Base-by-base conservation (phyloP, 2,329 filamentous ascomycete genomes). In the Trichothecium sympodiale region DNA sequence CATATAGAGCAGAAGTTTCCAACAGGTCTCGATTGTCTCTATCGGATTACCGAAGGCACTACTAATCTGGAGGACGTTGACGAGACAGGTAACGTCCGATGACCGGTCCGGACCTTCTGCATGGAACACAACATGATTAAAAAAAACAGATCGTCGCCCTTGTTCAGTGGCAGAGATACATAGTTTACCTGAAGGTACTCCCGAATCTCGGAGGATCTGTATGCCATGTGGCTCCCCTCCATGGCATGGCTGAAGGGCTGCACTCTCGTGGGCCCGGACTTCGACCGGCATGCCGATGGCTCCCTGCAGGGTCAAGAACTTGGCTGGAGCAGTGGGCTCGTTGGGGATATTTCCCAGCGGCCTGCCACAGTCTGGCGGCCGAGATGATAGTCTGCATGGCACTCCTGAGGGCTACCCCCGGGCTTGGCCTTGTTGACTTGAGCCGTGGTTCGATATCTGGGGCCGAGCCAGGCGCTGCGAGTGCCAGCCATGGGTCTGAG, bases 371-470 rank as follows among this genome's bases (percentile, higher is more conserved):
- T 69, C 49, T 77, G 72, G 53, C 80, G 79, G 0, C 75, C 76
- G 2, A 80, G 61, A 45, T 80, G 75, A 46, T 79, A 80, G 47
- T 80, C 76, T 2, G 75, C 62, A 46, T 80, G 76, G 7, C 59
- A 60, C 18, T 68, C 63, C 46, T 80, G 76, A 1, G 76, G 60
- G 26, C 62, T 56, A 1, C 71, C 71, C 14, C 73, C 71, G 0
- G 76, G 74, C 29, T 67, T 64, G 8, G 80, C 74, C 33, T 77
- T 65, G 46, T 80, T 80, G 29, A 77, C 68, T 48, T 80, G 75
- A 1, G 71, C 65, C 0, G 75, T 80, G 30, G 80, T 49, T 16
- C 70, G 66, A 50, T 79, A 78, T 3, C 60, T 65, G 0, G 73
- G 73, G 0, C 76, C 75, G 0, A 80, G 64, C 68, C 73, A 80